These are phyloP conservation scores for Ganoderma leucocontextum DNA, from an alignment of 1,284 basidiomycete genomes.

Conservation along the genomic window DNA sequence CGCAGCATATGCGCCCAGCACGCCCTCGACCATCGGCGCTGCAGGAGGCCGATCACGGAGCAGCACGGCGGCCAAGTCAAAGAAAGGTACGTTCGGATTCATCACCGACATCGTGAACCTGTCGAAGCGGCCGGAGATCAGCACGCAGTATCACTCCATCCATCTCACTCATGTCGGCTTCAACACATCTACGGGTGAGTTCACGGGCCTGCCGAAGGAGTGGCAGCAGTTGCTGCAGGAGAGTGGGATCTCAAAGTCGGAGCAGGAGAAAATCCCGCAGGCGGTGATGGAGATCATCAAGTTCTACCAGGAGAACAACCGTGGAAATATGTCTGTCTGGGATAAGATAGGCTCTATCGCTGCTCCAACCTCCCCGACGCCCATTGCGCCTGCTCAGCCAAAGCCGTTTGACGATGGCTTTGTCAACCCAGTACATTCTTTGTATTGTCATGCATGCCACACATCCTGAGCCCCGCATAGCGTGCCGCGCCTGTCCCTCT, in stretches of 20 bases:
- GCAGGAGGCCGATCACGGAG: slow-evolving; percentile 65
- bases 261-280: slow-evolving; percentile 98
- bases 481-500: slow-evolving; percentile 62
- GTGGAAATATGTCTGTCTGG: slow-evolving; percentile 73
- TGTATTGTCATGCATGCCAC: neutral
- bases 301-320: slow-evolving; percentile 92
- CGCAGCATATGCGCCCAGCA: slow-evolving; percentile 39
- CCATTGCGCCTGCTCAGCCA: slow-evolving; percentile 24
- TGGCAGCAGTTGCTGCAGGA: slow-evolving; percentile 99
- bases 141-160: slow-evolving; percentile 98
- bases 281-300: slow-evolving; percentile 99
- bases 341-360: slow-evolving; percentile 75
- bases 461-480: slow-evolving; percentile 38
- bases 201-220: slow-evolving; percentile 96
- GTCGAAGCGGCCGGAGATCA: slow-evolving; percentile 90
- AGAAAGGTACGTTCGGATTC: slow-evolving; percentile 80
- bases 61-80: slow-evolving; percentile 67
- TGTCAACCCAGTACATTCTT: slow-evolving; percentile 57
- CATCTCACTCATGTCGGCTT: slow-evolving; percentile 99
- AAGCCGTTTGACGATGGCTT: slow-evolving; percentile 54
- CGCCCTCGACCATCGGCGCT: slow-evolving; percentile 37
- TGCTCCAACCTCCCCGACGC: slow-evolving; percentile 36
- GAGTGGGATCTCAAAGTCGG: slow-evolving; percentile 92
- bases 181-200: slow-evolving; percentile 98
- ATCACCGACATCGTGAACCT: slow-evolving; percentile 72